A percentile compares a stretch with the other conserved stretches of the same genome.
These are phyloP conservation scores for Colletotrichum liaoningense DNA, from an alignment of 2,329 filamentous ascomycete species.

Conservation along the genomic window DNA sequence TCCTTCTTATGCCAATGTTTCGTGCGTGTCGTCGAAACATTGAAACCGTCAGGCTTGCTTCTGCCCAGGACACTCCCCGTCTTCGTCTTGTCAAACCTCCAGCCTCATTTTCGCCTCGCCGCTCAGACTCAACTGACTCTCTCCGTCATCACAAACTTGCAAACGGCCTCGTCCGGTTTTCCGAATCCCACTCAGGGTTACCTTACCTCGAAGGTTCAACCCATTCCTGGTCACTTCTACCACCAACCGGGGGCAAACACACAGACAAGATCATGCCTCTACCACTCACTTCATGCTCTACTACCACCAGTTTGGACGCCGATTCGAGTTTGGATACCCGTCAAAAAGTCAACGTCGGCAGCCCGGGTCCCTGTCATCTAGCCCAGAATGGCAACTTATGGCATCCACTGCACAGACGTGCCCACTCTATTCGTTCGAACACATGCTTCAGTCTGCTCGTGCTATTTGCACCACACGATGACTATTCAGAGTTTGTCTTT, in stretches of 20 bases:
- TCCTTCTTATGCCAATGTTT: constrained; percentile 24
- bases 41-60: constrained; percentile 7
- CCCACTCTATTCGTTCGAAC: constrained; percentile 7
- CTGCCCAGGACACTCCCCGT: background rate
- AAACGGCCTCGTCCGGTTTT: background rate
- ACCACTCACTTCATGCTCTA: constrained; percentile 1
- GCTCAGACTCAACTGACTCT: background rate
- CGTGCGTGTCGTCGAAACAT: constrained; percentile 32
- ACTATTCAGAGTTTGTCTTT: background rate
- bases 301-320: constrained; percentile 1
- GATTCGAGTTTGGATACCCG: background rate
- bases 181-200: background rate
- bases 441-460: background rate
- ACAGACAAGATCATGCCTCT: background rate
- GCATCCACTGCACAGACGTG: constrained; percentile 15
- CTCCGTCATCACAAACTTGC: background rate
- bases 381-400: background rate
- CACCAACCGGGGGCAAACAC: background rate
- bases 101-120: constrained; percentile 5
- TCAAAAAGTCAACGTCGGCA: background rate
- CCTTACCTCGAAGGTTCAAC: constrained; percentile 8
- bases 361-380: background rate
- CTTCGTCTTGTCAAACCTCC: background rate
- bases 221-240: constrained; percentile 4
- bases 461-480: background rate